Evolutionary conservation across 805 yeast genomes (phyloP).

Genomic region (Metschnikowia gelsemii): DNA sequence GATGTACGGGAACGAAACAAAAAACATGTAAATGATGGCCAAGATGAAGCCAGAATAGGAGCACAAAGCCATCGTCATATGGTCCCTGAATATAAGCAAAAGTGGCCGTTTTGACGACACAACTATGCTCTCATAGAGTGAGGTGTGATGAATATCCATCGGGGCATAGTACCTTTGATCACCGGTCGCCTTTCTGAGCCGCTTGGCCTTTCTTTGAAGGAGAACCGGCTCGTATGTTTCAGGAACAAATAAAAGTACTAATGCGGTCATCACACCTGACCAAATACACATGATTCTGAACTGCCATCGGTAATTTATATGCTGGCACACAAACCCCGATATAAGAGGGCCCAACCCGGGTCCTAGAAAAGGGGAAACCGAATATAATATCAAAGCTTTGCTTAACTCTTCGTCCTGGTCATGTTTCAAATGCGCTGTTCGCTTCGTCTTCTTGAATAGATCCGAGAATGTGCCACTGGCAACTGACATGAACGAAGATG

Average conservation of each 20-base stretch:
- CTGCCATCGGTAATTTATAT: constrained; percentile 26
- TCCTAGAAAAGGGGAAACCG: constrained; percentile 31
- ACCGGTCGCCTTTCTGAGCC: constrained; percentile 35
- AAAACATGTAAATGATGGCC: constrained; percentile 19
- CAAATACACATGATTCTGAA: constrained; percentile 29
- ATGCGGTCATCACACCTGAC: constrained; percentile 21
- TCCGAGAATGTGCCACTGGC: constrained; percentile 33
- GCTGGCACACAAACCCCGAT: constrained; percentile 27
- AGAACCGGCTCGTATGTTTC: constrained; percentile 32
- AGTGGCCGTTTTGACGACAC: constrained; percentile 27
- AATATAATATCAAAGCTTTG: constrained; percentile 28
- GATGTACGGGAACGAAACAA: constrained; percentile 19
- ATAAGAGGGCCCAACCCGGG: constrained; percentile 33
- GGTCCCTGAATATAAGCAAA: constrained; percentile 26
- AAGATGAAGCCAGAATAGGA: constrained; percentile 21
- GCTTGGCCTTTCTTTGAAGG: constrained; percentile 25
- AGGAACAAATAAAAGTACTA: constrained; percentile 27
- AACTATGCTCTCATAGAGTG: constrained; percentile 22
- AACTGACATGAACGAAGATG: constrained; percentile 30
- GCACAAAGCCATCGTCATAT: constrained; percentile 31
- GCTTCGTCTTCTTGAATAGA: constrained; percentile 21
- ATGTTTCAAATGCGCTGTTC: constrained; percentile 13
- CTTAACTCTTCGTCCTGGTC: constrained; percentile 16
- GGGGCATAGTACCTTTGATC: constrained; percentile 41
- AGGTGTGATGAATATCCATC: constrained; percentile 27